Base-by-base conservation (phyloP, 768 basidiomycete species). In the Tricholoma matsutake region DNA sequence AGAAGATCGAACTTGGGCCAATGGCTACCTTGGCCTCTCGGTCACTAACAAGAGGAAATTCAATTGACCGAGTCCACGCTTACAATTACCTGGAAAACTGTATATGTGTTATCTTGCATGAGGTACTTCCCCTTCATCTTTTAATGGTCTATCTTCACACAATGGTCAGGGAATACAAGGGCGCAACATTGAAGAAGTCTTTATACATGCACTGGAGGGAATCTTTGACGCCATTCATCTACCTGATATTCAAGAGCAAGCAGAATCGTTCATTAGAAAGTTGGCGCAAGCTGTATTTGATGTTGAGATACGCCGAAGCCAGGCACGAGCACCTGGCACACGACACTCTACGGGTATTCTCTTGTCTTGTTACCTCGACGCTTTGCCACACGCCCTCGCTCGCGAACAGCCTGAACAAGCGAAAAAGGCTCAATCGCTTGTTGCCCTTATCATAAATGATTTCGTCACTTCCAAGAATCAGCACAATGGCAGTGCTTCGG, bases 281-380 rank as follows among this genome's bases (percentile, higher is more conserved):
- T 78, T 95, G 41, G 86, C 90, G 0, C 83, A 80, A 53, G 79
- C 85, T 53, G 77, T 95, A 52, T 92, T 98, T 66, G 81, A 86
- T 10, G 71, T 83, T 58, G 97, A 98, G 71, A 80, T 94, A 20
- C 81, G 82, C 34, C 83, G 84, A 54, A 79, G 77, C 43, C 79
- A 84, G 45, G 76, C 79, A 22, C 84, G 84, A 43, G 85, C 87
- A 63, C 68, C 76, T 16, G 79, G 80, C 28, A 68, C 77, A 54
- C 80, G 87, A 41, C 79, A 83, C 5, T 77, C 82, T 35, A 80
- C 87, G 1, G 86, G 86, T 61, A 68, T 80, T 6, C 70, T 91
- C 22, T 77, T 92, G 41, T 79, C 83, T 6, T 87, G 86, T 60
- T 90, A 86, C 71, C 80, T 97, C n/a, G 93, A 96, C 54, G 87